Conservation (phyloP, 2,329 filamentous ascomycete genomes). For the Colletotrichum higginsianum region DNA sequence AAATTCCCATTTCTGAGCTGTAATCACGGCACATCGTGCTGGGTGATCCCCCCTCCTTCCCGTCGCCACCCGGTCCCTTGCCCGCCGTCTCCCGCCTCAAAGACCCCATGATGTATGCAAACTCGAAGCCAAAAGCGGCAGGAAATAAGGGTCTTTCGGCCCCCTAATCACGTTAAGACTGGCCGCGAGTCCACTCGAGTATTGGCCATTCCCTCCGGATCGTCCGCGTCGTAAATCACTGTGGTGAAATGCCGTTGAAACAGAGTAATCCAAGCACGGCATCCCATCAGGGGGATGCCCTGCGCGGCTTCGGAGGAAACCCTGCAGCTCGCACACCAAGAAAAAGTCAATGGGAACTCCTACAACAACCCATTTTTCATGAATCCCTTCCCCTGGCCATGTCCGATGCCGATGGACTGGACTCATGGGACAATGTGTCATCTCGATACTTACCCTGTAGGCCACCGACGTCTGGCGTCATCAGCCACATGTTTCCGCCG, state of each 20-base stretch:
- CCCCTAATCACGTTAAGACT: background rate
- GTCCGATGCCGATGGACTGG: background rate
- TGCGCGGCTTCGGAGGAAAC: background rate
- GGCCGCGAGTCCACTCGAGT: background rate
- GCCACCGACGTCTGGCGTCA: conserved; percentile 26
- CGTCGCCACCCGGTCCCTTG: background rate
- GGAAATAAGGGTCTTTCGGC: conserved; percentile 8
- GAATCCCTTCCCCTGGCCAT: background rate
- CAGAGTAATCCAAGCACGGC: background rate
- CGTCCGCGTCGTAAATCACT: background rate
- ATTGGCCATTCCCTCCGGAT: background rate
- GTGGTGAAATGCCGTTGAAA: conserved; percentile 21
- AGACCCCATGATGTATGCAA: conserved; percentile 16
- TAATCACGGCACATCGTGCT: background rate
- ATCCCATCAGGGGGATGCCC: conserved; percentile 10
- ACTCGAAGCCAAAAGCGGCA: conserved; percentile 2
- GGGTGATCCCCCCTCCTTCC: background rate
- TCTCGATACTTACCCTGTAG: background rate
- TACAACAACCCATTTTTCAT: background rate
- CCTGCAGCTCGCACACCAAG: background rate
- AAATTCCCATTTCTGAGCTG: conserved; percentile 5
- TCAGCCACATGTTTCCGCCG: conserved; percentile 34
- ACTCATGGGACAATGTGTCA: background rate
- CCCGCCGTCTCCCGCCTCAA: background rate
- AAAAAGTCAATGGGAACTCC: conserved; percentile 15